phyloP scores from a whole-genome alignment of 2,329 filamentous ascomycete species.

The Fusarium sp. region DNA sequence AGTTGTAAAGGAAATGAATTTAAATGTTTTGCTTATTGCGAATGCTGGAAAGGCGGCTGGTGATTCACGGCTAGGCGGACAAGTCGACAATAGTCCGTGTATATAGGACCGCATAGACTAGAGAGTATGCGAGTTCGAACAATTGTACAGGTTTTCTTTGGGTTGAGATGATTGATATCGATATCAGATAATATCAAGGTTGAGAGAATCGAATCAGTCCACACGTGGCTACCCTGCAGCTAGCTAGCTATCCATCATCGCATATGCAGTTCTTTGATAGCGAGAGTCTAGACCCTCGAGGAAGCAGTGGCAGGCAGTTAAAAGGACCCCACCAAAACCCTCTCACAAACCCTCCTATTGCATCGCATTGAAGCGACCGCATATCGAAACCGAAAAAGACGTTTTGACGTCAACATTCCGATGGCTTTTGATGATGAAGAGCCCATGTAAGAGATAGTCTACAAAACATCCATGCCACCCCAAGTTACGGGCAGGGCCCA shows the following conservation, averaged over 20 bases:
- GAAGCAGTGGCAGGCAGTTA: neutral
- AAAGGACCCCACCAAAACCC: constrained; percentile 27
- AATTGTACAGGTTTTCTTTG: constrained; percentile 44
- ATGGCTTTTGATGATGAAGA: constrained; percentile 55
- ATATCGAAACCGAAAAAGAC: neutral
- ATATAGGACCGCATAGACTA: constrained; percentile 46
- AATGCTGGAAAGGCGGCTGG: constrained; percentile 28
- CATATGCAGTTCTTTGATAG: neutral
- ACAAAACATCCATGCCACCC: neutral
- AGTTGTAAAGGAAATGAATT: constrained; percentile 66
- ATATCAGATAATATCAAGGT: neutral
- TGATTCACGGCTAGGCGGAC: constrained; percentile 26
- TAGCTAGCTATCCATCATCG: neutral
- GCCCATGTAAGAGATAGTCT: constrained; percentile 50
- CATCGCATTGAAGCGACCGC: neutral
- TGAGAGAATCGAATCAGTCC: neutral
- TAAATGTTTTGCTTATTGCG: constrained; percentile 13
- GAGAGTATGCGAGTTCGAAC: constrained; percentile 40
- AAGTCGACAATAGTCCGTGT: constrained; percentile 38
- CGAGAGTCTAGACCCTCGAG: constrained; percentile 8
- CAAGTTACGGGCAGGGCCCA: neutral
- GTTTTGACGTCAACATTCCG: constrained; percentile 9
- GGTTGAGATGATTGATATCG: constrained; percentile 20
- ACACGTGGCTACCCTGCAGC: constrained; percentile 28
- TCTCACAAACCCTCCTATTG: constrained; percentile 17